phyloP scores from a whole-genome alignment of 192 early-diverging fungal genomes.

The Dissophora globulifera region DNA sequence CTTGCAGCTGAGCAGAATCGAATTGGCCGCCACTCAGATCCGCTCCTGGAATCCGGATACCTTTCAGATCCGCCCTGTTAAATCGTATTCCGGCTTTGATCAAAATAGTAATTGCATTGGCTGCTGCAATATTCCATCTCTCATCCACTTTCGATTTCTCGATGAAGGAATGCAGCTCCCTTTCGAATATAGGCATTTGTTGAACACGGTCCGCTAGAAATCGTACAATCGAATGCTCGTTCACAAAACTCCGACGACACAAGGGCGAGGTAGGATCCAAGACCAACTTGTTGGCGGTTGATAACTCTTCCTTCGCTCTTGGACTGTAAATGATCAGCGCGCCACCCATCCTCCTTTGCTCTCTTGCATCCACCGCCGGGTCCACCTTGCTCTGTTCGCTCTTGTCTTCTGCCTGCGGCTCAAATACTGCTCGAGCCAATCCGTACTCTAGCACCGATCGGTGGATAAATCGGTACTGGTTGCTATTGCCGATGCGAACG shows the following conservation, averaged over 20 bases:
- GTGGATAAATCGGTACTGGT: slow-evolving; percentile 15
- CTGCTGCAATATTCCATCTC: slow-evolving; percentile 2
- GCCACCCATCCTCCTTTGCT: too few species aligned
- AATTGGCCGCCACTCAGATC: slow-evolving; percentile 14
- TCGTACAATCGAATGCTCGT: slow-evolving; percentile 3
- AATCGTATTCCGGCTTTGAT: slow-evolving; percentile 8
- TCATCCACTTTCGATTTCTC: neutral
- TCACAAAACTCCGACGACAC: neutral
- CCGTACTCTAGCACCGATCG: slow-evolving; percentile 13
- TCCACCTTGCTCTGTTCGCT: too few species aligned
- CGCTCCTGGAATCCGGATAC: slow-evolving; percentile 18
- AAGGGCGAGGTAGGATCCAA: slow-evolving; percentile 7
- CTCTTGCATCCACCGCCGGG: too few species aligned
- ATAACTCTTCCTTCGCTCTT: neutral
- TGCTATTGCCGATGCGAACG: slow-evolving; percentile 4
- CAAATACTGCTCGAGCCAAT: slow-evolving; percentile 10
- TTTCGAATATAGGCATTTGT: neutral
- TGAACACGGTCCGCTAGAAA: slow-evolving; percentile 20
- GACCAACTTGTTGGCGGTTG: too few species aligned
- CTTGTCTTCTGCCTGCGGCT: neutral
- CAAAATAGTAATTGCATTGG: slow-evolving; percentile 29
- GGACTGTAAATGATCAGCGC: too few species aligned
- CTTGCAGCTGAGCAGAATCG: slow-evolving; percentile 24
- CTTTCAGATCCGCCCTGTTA: slow-evolving; percentile 6
- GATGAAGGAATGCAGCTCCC: slow-evolving; percentile 4